These are phyloP conservation scores for Silene vulgaris DNA, from an alignment of 179 eudicot species.

Conservation along the genomic window DNA sequence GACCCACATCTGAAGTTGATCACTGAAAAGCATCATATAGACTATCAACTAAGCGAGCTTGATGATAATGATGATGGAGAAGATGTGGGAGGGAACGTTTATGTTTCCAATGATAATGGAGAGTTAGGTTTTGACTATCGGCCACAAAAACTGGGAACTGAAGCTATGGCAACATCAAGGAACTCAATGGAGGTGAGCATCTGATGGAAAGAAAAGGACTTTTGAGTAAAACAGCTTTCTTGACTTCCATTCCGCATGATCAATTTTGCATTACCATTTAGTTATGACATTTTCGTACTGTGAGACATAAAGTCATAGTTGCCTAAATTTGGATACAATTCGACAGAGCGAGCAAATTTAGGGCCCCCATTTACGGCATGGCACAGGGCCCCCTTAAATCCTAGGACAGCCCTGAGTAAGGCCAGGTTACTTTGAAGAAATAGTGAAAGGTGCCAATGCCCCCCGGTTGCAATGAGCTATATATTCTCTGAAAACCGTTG, in stretches of 20 bases:
- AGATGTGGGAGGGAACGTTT: constrained; percentile 46
- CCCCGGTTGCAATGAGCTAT: neutral
- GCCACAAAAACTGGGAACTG: constrained; percentile 50
- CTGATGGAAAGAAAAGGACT: neutral
- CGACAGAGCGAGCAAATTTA: too few relatives aligned
- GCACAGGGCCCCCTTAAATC: too few relatives aligned
- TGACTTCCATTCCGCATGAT: neutral
- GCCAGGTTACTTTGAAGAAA: neutral
- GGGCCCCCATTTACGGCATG: too few relatives aligned
- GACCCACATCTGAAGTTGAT: constrained; percentile 61
- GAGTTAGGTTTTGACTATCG: constrained; percentile 72
- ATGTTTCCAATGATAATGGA: constrained; percentile 50
- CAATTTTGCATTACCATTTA: neutral
- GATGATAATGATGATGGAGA: constrained; percentile 50
- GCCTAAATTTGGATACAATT: too few relatives aligned
- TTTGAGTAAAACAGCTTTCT: neutral
- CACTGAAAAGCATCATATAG: constrained; percentile 82
- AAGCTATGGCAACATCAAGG: constrained; percentile 49
- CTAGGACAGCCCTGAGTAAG: neutral
- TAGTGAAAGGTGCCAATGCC: neutral
- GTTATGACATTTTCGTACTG: too few relatives aligned
- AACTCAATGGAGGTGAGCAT: constrained; percentile 83
- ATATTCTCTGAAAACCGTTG: neutral
- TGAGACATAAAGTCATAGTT: too few relatives aligned
- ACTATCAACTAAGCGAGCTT: constrained; percentile 64